Evolutionary conservation across 2,329 filamentous ascomycete species (phyloP), one percentile per base, ranked within the genome.

Genomic region (Hymenoscyphus fraxineus): DNA sequence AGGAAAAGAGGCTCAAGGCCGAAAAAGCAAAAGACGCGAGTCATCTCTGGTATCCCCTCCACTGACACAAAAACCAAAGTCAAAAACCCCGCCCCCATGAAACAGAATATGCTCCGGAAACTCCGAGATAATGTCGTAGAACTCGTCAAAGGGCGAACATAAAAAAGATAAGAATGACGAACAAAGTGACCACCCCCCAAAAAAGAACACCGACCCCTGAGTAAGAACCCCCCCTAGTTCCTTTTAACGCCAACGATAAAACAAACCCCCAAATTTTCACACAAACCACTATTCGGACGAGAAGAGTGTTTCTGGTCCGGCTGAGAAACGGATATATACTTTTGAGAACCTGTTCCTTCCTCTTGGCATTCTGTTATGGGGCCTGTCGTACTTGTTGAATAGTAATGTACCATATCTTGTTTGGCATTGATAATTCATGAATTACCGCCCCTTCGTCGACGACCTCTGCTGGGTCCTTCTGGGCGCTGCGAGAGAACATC

Each of bases 401-500:
- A 7, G 54, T 15, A 27, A 56, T 27, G 15, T 15, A 12, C 15
- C 27, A 27, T 31, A 19, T 32, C 22, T 13, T 27, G 9, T 27
- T 32, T 27, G 54, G 22, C 27, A 55, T 22, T 51, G 44, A 31
- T 58, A 58, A 27, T 27, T 64, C 51, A 64, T 57, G 62, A 40
- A 44, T 41, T 64, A 6, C 47, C 58, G 13, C 58, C 62, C 41
- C 62, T 10, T 56, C 62, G 57, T 35, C 62, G 55, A 44, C 93
- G 84, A 39, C 93, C 92, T 69, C 93, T 87, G 74, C 85, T 91
- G 6, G 90, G 90, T 39, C 93, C 93, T 76, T 97, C 91, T 2
- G 91, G 88, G 60, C 95, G 83, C 75, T 97, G 93, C 1, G 92
- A 85, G 44, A 98, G 85, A 1, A 98, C 94, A 59, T 94, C 89